Conservation (phyloP, 2,329 filamentous ascomycete species). For the Cercospora janseana region DNA sequence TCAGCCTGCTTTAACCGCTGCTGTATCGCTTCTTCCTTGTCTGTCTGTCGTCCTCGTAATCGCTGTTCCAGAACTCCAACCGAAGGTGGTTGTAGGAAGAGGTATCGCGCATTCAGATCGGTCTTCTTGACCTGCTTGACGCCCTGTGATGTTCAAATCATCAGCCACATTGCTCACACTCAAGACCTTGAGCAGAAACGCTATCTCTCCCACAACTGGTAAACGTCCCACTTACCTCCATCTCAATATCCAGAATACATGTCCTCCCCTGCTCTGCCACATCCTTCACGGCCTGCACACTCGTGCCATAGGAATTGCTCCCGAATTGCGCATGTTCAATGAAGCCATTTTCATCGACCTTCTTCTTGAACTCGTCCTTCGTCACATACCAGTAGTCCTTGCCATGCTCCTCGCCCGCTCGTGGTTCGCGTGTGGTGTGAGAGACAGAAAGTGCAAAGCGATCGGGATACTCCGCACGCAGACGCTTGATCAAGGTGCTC, state of each 20-base stretch:
- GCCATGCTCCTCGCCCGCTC: slow-evolving; percentile 71
- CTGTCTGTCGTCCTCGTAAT: slow-evolving; percentile 73
- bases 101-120: slow-evolving; percentile 70
- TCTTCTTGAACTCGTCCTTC: slow-evolving; percentile 63
- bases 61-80: slow-evolving; percentile 71
- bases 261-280: slow-evolving; percentile 67
- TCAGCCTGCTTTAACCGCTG: slow-evolving; percentile 70
- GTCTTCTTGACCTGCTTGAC: slow-evolving; percentile 89
- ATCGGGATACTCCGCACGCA: slow-evolving; percentile 65
- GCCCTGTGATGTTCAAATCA: slow-evolving; percentile 50
- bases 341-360: slow-evolving; percentile 70
- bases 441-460: slow-evolving; percentile 62
- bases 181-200: too few species aligned
- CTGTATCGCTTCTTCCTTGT: slow-evolving; percentile 68
- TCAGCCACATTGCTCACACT: not conserved
- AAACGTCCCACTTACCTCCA: slow-evolving; percentile 63
- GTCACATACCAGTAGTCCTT: slow-evolving; percentile 78
- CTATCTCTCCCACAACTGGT: too few species aligned
- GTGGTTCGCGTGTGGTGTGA: slow-evolving; percentile 76
- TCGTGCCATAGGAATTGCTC: slow-evolving; percentile 83
- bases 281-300: slow-evolving; percentile 72
- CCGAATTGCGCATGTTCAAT: slow-evolving; percentile 86
- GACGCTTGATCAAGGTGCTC: slow-evolving; percentile 71
- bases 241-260: slow-evolving; percentile 91
- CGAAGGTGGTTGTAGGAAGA: slow-evolving; percentile 81